Evolutionary conservation across 1,139 yeast genomes (phyloP).

Genomic region (Trichomonascaceae sp.): DNA sequence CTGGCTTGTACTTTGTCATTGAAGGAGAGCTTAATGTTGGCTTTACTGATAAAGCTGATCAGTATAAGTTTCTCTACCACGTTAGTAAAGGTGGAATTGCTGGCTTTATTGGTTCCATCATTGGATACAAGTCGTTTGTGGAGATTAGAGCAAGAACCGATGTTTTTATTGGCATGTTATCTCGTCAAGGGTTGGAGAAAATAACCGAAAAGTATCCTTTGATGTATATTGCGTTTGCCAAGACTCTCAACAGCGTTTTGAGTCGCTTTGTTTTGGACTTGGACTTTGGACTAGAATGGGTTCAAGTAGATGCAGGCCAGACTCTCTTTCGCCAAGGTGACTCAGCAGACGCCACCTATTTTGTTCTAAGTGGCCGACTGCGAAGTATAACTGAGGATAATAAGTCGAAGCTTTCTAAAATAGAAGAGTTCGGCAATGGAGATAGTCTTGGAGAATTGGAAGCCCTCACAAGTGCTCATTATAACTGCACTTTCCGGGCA

Average conservation of each 20-base stretch:
- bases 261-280: constrained; percentile 64
- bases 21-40: constrained; percentile 69
- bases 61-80: constrained; percentile 46
- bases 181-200: constrained; percentile 56
- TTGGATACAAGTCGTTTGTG: constrained; percentile 76
- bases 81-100: constrained; percentile 78
- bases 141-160: constrained; percentile 55
- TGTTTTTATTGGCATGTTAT: constrained; percentile 64
- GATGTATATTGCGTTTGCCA: constrained; percentile 72
- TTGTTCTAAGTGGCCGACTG: constrained; percentile 84
- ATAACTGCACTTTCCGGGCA: constrained; percentile 73
- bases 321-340: constrained; percentile 77
- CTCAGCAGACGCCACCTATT: constrained; percentile 85
- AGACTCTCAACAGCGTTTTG: constrained; percentile 57
- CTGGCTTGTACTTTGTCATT: constrained; percentile 74
- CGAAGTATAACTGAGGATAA: constrained; percentile 48
- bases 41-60: constrained; percentile 30
- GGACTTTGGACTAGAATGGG: constrained; percentile 94
- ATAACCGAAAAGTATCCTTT: constrained; percentile 71
- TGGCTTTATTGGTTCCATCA: constrained; percentile 75
- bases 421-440: constrained; percentile 89
- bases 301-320: constrained; percentile 81
- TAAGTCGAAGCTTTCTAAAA: constrained; percentile 34
- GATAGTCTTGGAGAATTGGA: constrained; percentile 94
- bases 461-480: constrained; percentile 75